A percentile compares a stretch with the other conserved stretches of the same genome.
Evolutionary conservation across 1,284 basidiomycete genomes (phyloP).

Genomic region (Anthracocystis walkeri): DNA sequence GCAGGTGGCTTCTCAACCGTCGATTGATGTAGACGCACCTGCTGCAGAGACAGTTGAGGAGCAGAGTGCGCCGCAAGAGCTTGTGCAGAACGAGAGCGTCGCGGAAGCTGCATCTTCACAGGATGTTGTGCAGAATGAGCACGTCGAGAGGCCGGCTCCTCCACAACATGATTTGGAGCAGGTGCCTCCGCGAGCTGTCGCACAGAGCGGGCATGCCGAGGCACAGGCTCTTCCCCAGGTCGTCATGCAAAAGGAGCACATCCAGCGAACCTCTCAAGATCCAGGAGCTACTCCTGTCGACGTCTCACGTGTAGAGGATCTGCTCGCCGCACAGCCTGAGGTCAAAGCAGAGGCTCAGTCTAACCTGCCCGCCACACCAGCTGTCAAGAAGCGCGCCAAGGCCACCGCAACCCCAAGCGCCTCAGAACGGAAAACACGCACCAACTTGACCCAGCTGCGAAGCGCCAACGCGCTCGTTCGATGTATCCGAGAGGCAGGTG

Average conservation of each 20-base stretch:
- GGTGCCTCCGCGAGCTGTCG: neutral
- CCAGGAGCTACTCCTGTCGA: conserved; percentile 1
- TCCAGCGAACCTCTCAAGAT: neutral
- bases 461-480: conserved; percentile 37
- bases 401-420: conserved; percentile 8
- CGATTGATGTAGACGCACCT: neutral
- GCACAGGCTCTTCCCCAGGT: no score
- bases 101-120: no score
- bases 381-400: conserved; percentile 10
- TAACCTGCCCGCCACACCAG: conserved; percentile 8
- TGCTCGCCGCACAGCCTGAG: conserved; percentile 12
- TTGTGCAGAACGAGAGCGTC: no score
- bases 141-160: neutral
- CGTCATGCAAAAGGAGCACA: no score
- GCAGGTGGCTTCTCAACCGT: neutral
- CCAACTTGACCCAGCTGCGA: conserved; percentile 41
- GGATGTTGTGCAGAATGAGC: no score
- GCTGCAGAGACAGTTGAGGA: neutral
- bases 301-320: conserved; percentile 20
- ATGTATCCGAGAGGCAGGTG: conserved; percentile 41
- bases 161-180: neutral
- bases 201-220: neutral
- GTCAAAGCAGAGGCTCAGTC: conserved; percentile 12
- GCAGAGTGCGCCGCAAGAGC: neutral
- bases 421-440: conserved; percentile 32